A percentile compares a stretch with the other conserved stretches of the same genome.
These are phyloP conservation scores for Fusarium clavum DNA, from an alignment of 2,329 filamentous ascomycete species.

Conservation along the genomic window DNA sequence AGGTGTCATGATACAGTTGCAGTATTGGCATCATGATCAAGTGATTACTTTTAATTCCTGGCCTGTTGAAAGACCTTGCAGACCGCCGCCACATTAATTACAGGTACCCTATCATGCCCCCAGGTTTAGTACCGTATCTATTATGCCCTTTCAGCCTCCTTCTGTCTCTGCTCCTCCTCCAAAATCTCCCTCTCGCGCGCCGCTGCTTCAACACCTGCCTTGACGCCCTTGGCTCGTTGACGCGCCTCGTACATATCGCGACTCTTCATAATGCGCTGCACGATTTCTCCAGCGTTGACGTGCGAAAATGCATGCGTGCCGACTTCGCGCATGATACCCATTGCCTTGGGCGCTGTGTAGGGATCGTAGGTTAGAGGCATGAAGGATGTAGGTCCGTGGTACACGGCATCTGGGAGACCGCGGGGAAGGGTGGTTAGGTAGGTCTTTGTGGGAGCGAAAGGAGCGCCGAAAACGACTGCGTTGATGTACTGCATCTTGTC, in stretches of 20 bases:
- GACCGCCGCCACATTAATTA: constrained; percentile 29
- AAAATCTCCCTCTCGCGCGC: constrained; percentile 71
- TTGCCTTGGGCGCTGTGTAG: constrained; percentile 81
- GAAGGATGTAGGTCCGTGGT: constrained; percentile 95
- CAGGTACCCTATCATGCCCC: constrained; percentile 7
- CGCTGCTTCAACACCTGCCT: constrained; percentile 79
- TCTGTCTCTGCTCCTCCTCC: constrained; percentile 67
- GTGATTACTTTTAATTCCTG: constrained; percentile 27
- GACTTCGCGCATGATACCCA: constrained; percentile 88
- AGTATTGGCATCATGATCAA: constrained; percentile 26
- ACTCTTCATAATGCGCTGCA: constrained; percentile 88
- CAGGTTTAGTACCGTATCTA: not conserved
- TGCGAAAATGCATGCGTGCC: constrained; percentile 81
- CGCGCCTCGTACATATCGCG: constrained; percentile 90
- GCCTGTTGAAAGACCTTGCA: constrained; percentile 45
- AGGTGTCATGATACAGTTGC: constrained; percentile 23
- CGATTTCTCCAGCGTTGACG: constrained; percentile 93
- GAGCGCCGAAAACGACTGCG: constrained; percentile 88
- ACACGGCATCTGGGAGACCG: constrained; percentile 81
- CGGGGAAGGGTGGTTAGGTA: constrained; percentile 83
- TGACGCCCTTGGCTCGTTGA: constrained; percentile 89
- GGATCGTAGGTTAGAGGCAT: constrained; percentile 84
- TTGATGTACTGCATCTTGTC: constrained; percentile 76
- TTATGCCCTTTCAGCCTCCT: constrained; percentile 56
- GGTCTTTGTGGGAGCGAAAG: constrained; percentile 82